These are phyloP conservation scores for Chaetomium tenue DNA, from an alignment of 495 filamentous ascomycete species.

Conservation along the genomic window DNA sequence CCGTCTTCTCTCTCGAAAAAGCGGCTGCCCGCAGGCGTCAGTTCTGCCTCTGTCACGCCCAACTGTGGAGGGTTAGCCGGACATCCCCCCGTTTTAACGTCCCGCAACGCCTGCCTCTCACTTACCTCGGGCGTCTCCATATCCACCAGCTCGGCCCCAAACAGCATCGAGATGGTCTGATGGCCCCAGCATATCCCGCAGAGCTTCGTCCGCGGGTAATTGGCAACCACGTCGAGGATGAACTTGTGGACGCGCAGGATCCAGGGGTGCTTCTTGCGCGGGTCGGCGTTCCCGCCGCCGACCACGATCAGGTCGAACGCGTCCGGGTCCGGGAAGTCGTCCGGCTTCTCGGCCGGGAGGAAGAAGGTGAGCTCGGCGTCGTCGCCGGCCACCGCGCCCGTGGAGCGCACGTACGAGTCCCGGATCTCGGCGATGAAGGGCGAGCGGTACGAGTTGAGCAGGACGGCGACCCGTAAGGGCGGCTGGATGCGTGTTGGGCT, in stretches of 20 bases:
- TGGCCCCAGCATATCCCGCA: constrained; percentile 52
- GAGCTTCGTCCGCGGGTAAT: constrained; percentile 45
- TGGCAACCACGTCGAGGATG: constrained; percentile 38
- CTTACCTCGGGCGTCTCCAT: constrained; percentile 43
- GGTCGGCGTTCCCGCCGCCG: constrained; percentile 49
- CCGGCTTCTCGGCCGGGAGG: constrained; percentile 41
- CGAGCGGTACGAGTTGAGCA: constrained; percentile 47
- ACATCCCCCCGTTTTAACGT: not conserved
- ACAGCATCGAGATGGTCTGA: constrained; percentile 45
- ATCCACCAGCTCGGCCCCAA: constrained; percentile 44
- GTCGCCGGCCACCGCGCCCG: constrained; percentile 34
- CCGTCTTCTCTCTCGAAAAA: constrained; percentile 35
- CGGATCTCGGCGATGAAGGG: constrained; percentile 40
- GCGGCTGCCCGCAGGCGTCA: constrained; percentile 37
- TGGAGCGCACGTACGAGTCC: constrained; percentile 43
- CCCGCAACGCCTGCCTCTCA: not conserved
- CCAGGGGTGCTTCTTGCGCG: constrained; percentile 45
- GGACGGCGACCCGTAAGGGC: constrained; percentile 40
- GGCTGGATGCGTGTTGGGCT: constrained; percentile 10
- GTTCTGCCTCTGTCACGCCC: constrained; percentile 40
- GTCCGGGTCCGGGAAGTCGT: constrained; percentile 41
- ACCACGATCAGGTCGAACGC: constrained; percentile 50
- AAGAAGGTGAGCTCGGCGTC: constrained; percentile 39
- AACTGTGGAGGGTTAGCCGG: constrained; percentile 29
- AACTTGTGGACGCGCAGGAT: constrained; percentile 46